Percentiles rank a stretch among this genome's conserved stretches.
These are phyloP conservation scores for Artemisia annua DNA, from an alignment of 129 eudicot genomes.

Conservation along the genomic window DNA sequence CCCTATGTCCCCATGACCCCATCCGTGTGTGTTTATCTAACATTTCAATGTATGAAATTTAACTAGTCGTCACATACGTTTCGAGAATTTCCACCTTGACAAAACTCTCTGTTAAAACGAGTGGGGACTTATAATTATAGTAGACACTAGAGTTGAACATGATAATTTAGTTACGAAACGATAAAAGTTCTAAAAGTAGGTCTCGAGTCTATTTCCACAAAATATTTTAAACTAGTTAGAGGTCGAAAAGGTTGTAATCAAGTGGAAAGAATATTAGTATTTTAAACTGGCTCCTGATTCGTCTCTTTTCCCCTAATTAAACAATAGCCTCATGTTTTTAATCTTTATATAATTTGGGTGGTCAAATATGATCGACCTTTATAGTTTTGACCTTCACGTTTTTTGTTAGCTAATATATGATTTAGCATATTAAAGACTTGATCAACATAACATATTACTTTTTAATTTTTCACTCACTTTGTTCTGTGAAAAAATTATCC, in stretches of 20 bases:
- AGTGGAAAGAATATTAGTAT: constrained; percentile 3
- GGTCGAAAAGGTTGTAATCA: constrained; percentile 1
- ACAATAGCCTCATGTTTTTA: not conserved
- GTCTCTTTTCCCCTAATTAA: constrained; percentile 9
- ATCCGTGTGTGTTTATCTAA: too few relatives aligned
- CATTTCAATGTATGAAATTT: too few relatives aligned
- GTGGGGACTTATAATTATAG: too few relatives aligned
- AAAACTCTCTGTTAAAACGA: too few relatives aligned
- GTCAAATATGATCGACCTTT: constrained; percentile 11
- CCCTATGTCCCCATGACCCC: too few relatives aligned
- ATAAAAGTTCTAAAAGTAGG: not conserved
- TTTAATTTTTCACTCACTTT: too few relatives aligned
- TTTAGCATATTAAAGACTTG: too few relatives aligned
- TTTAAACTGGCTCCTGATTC: not conserved
- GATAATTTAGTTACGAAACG: not conserved
- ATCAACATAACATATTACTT: too few relatives aligned
- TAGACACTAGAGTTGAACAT: too few relatives aligned
- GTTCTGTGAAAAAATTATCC: too few relatives aligned
- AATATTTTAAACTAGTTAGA: not conserved
- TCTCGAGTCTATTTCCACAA: not conserved
- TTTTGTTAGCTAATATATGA: not conserved
- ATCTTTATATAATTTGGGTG: not conserved
- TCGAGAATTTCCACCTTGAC: too few relatives aligned
- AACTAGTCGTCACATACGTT: too few relatives aligned
- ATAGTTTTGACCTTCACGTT: not conserved